Percentiles rank a stretch among this genome's conserved stretches.
Evolutionary conservation across 23 red algal species (phyloP).

Genomic region (Gracilaria vermiculophylla): DNA sequence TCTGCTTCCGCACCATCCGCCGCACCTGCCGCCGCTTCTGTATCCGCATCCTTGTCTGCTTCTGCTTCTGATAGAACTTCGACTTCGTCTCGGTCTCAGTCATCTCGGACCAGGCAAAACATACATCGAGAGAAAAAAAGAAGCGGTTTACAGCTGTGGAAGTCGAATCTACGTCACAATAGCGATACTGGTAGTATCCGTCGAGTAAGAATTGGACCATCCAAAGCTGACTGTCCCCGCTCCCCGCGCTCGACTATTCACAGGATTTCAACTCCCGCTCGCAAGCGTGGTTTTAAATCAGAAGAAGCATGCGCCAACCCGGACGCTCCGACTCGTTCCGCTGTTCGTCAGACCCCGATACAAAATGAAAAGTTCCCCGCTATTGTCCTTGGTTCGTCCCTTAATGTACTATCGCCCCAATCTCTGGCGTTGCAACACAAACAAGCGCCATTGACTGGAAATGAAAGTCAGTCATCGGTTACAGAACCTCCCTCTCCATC

Average conservation of each 20-base stretch:
- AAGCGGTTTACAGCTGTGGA: slow-evolving; percentile 1
- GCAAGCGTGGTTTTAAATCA: background rate
- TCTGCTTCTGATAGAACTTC: slow-evolving; percentile 9
- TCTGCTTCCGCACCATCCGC: background rate
- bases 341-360: background rate
- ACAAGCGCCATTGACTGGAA: background rate
- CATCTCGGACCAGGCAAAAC: background rate
- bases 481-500: slow-evolving; percentile 11
- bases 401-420: slow-evolving; percentile 16
- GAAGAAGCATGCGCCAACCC: background rate
- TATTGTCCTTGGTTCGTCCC: slow-evolving; percentile 1
- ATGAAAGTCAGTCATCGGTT: background rate
- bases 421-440: background rate
- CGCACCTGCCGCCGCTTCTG: background rate
- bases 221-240: background rate
- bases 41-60: background rate
- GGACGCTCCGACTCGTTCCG: background rate
- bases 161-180: background rate
- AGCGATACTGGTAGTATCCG: background rate
- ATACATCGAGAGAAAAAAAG: background rate
- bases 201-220: background rate
- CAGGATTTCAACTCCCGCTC: slow-evolving; percentile 6
- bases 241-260: background rate
- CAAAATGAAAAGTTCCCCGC: background rate
- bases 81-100: background rate